phyloP scores from a whole-genome alignment of 805 yeast genomes.

The Zygoascus flipseniorum region DNA sequence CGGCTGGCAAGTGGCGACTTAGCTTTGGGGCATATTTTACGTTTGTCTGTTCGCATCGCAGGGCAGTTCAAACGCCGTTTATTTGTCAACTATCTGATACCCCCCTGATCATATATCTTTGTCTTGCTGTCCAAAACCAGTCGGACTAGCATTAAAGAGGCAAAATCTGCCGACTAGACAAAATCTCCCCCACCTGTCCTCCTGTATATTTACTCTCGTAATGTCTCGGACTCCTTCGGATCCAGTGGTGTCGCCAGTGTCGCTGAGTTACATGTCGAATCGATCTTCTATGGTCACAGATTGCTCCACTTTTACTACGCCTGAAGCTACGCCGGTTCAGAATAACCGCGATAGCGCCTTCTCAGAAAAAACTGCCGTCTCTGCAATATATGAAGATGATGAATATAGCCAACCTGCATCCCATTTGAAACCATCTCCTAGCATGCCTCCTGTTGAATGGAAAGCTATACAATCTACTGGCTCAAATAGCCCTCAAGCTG shows the following conservation, averaged over 20 bases:
- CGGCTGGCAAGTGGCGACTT: no score
- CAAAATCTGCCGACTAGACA: no score
- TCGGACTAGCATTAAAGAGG: no score
- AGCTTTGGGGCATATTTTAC: no score
- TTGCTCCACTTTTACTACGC: not conserved
- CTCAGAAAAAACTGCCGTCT: not conserved
- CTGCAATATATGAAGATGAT: not conserved
- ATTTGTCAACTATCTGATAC: no score
- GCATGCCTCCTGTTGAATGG: not conserved
- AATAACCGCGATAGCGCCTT: not conserved
- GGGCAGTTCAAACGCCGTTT: no score
- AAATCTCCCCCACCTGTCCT: no score
- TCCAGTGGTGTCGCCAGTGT: not conserved
- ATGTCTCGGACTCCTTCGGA: no score
- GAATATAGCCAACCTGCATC: not conserved
- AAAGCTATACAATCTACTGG: not conserved
- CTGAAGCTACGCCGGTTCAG: not conserved
- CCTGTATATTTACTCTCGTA: no score
- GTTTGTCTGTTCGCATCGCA: no score
- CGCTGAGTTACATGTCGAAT: not conserved
- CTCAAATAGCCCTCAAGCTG: not conserved
- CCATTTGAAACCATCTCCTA: not conserved
- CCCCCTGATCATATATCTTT: no score
- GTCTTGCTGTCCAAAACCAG: no score
- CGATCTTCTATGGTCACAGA: not conserved